These are phyloP conservation scores for Citrus hindsii DNA, from an alignment of 345 rosid genomes.

Conservation along the genomic window DNA sequence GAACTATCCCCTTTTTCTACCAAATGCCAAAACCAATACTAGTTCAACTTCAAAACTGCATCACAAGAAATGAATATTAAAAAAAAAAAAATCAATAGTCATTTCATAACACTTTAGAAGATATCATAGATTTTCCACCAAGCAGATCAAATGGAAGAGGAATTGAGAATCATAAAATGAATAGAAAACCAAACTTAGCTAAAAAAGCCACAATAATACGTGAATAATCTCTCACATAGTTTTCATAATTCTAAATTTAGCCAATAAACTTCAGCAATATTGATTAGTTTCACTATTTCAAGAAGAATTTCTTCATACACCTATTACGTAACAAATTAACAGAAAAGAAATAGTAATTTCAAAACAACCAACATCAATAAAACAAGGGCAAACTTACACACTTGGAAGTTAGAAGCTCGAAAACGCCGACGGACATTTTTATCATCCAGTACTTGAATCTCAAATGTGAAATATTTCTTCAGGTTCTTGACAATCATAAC, in stretches of 20 bases:
- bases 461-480: conserved; percentile 91
- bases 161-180: background rate
- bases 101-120: background rate
- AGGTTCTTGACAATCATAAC: conserved; percentile 89
- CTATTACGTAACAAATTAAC: no score
- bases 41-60: background rate
- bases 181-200: background rate
- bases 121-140: background rate
- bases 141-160: background rate
- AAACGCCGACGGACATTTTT: conserved; percentile 96
- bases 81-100: background rate
- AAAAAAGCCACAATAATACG: background rate
- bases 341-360: background rate
- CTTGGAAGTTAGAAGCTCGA: conserved; percentile 98
- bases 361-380: background rate
- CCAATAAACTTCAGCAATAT: background rate
- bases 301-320: background rate
- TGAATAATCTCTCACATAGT: background rate
- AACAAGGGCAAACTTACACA: conserved; percentile 63
- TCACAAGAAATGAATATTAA: background rate
- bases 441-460: conserved; percentile 94
- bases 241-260: background rate
- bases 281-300: background rate
- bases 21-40: no score
- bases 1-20: background rate